Conservation (phyloP, 768 basidiomycete genomes). For the Phaeotremella fagi region DNA sequence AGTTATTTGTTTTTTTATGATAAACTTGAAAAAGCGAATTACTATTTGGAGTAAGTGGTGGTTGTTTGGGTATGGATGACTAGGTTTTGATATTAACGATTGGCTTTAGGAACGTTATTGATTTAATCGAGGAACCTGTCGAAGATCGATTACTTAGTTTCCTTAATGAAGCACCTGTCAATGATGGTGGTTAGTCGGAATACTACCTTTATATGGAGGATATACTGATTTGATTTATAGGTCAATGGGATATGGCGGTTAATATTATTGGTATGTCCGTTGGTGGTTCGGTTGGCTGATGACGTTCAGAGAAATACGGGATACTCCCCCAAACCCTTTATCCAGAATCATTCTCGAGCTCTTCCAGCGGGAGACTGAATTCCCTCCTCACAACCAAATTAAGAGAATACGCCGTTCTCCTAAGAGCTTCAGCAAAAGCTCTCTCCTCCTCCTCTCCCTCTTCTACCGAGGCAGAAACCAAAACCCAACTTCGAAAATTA, state of each 20-base stretch:
- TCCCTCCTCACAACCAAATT: conserved; percentile 79
- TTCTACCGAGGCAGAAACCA: too few species aligned
- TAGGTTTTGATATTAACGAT: neutral
- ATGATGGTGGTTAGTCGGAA: conserved; percentile 91
- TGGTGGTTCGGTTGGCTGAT: too few species aligned
- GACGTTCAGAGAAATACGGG: conserved; percentile 69
- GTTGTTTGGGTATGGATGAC: neutral
- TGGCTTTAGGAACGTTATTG: conserved; percentile 58
- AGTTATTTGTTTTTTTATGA: conserved; percentile 95
- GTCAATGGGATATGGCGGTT: conserved; percentile 88
- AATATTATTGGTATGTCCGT: conserved; percentile 59
- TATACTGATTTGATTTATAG: too few species aligned
- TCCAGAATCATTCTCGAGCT: conserved; percentile 77
- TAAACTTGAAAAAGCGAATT: conserved; percentile 86
- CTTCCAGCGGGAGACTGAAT: conserved; percentile 68
- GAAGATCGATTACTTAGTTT: conserved; percentile 77
- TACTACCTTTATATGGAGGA: too few species aligned
- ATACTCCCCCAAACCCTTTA: conserved; percentile 75
- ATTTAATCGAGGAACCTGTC: conserved; percentile 70
- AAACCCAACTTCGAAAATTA: conserved; percentile 59
- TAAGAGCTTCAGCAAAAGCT: conserved; percentile 55
- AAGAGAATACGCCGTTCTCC: conserved; percentile 79
- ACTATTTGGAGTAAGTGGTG: conserved; percentile 67
- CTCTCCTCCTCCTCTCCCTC: too few species aligned
- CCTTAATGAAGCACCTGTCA: conserved; percentile 71